These are phyloP conservation scores for Pseudocercospora eumusae DNA, from an alignment of 2,329 filamentous ascomycete genomes.

Conservation along the genomic window DNA sequence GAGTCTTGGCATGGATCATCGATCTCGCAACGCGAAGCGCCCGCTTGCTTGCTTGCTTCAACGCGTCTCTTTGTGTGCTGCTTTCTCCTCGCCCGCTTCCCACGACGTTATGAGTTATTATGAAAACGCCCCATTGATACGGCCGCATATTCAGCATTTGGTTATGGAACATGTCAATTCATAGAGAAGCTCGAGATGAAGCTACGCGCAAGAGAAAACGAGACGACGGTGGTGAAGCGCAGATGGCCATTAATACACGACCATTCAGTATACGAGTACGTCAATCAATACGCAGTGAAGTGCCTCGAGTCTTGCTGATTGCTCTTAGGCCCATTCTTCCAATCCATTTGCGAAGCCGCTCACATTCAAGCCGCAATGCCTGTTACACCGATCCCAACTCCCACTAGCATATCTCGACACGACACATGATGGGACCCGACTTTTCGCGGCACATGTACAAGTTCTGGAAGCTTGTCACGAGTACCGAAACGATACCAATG, in stretches of 20 bases:
- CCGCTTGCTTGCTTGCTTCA: constrained; percentile 1
- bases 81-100: neutral
- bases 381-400: constrained; percentile 62
- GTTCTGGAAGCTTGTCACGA: constrained; percentile 62
- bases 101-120: constrained; percentile 19
- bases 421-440: constrained; percentile 52
- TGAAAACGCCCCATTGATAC: constrained; percentile 23
- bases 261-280: constrained; percentile 34
- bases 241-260: constrained; percentile 19
- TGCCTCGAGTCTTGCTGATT: constrained; percentile 17
- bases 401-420: constrained; percentile 65
- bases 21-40: neutral
- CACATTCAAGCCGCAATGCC: constrained; percentile 37
- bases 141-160: constrained; percentile 14
- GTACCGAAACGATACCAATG: constrained; percentile 49
- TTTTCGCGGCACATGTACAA: constrained; percentile 63
- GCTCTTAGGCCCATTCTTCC: constrained; percentile 23
- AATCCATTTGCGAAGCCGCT: constrained; percentile 33
- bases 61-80: constrained; percentile 4
- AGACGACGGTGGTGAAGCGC: constrained; percentile 22
- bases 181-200: constrained; percentile 14
- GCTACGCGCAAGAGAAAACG: constrained; percentile 23
- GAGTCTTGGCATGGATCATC: constrained; percentile 14
- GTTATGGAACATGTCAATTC: constrained; percentile 25
- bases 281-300: neutral